Conservation (phyloP, 805 yeast species). For the Priceomyces carsonii region DNA sequence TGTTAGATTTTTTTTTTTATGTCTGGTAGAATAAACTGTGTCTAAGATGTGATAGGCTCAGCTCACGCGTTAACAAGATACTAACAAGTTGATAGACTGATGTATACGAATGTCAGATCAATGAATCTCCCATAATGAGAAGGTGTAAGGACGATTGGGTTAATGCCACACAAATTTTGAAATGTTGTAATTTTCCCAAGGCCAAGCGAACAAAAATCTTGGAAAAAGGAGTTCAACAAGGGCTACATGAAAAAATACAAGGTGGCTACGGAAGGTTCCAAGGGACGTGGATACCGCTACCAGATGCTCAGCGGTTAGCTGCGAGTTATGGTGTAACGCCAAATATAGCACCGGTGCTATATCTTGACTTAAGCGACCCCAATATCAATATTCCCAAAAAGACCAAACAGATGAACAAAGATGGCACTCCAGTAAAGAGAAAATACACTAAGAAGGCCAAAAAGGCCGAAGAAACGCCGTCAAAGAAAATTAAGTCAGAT, state of each 20-base stretch:
- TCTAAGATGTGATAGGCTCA: slow-evolving; percentile 7
- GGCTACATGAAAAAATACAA: slow-evolving; percentile 88
- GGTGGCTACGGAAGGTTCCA: slow-evolving; percentile 98
- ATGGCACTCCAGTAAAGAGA: slow-evolving; percentile 43
- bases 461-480: slow-evolving; percentile 59
- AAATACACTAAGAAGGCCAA: slow-evolving; percentile 57
- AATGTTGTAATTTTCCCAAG: slow-evolving; percentile 91
- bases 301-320: slow-evolving; percentile 57
- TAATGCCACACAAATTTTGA: slow-evolving; percentile 92
- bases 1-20: slow-evolving; percentile 17
- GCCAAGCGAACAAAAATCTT: slow-evolving; percentile 90
- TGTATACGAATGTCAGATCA: slow-evolving; percentile 73
- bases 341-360: slow-evolving; percentile 43
- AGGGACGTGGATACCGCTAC: slow-evolving; percentile 94
- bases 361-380: slow-evolving; percentile 37
- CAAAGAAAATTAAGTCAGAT: slow-evolving; percentile 43
- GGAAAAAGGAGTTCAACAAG: slow-evolving; percentile 90
- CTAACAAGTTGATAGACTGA: slow-evolving; percentile 33
- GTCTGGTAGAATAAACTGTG: not conserved
- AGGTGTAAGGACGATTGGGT: slow-evolving; percentile 93
- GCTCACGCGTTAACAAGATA: slow-evolving; percentile 9
- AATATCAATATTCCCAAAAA: slow-evolving; percentile 35
- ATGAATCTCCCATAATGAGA: slow-evolving; percentile 82
- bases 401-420: slow-evolving; percentile 33
- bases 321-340: slow-evolving; percentile 39